Conservation (phyloP, 2,329 filamentous ascomycete genomes). For the Aspergillus tamarii region DNA sequence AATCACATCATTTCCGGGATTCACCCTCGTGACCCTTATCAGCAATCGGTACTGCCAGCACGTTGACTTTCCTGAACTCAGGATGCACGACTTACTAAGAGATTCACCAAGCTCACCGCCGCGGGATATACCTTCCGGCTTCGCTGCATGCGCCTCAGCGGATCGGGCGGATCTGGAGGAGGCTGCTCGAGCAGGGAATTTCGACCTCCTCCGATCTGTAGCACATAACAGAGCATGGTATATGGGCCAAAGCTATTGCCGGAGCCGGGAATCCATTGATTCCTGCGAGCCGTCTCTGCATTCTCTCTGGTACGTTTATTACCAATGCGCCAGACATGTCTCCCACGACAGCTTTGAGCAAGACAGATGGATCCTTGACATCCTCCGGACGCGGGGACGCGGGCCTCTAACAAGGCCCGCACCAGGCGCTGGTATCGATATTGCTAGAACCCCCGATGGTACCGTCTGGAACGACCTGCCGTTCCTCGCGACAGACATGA, state of each 20-base stretch:
- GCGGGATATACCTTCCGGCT: neutral
- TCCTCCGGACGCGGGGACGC: constrained; percentile 24
- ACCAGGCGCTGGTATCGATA: constrained; percentile 23
- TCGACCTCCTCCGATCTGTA: constrained; percentile 8
- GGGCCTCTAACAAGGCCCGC: constrained; percentile 16
- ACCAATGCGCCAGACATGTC: constrained; percentile 20
- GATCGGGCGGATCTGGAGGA: neutral
- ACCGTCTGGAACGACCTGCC: constrained; percentile 30
- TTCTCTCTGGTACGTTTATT: constrained; percentile 29
- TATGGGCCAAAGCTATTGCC: constrained; percentile 1
- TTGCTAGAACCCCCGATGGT: constrained; percentile 27
- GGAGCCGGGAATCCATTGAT: neutral
- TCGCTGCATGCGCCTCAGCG: neutral
- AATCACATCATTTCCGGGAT: neutral
- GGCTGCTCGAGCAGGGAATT: constrained; percentile 5
- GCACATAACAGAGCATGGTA: constrained; percentile 6
- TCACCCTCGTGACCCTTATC: neutral
- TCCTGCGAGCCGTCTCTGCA: constrained; percentile 10
- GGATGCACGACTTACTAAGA: constrained; percentile 3
- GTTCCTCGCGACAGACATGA: constrained; percentile 28
- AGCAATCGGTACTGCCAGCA: neutral
- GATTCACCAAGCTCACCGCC: constrained; percentile 2
- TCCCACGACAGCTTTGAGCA: constrained; percentile 22
- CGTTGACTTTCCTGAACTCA: neutral
- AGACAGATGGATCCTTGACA: constrained; percentile 27